These are phyloP conservation scores for Fusarium zealandicum DNA, from an alignment of 2,329 filamentous ascomycete species.

Conservation along the genomic window DNA sequence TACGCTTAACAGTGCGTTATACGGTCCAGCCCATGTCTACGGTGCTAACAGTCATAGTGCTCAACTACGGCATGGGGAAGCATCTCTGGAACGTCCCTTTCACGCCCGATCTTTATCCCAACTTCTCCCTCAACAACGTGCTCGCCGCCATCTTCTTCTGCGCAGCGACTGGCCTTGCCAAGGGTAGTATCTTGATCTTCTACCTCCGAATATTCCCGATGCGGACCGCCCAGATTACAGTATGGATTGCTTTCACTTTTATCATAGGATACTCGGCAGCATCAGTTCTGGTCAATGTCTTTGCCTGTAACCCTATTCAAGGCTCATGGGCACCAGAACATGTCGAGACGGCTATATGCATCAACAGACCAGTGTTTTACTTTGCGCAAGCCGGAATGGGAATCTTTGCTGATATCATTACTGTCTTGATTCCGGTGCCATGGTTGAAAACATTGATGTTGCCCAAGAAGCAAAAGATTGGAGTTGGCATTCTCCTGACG, in stretches of 20 bases:
- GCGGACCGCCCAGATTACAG: neutral
- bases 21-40: accelerated
- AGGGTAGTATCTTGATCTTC: constrained; percentile 16
- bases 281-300: constrained; percentile 10
- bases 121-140: constrained; percentile 14
- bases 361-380: constrained; percentile 18
- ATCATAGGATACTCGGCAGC: constrained; percentile 18
- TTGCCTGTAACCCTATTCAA: constrained; percentile 9
- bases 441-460: constrained; percentile 17
- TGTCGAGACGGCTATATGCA: constrained; percentile 5
- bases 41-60: neutral
- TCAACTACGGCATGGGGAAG: constrained; percentile 23
- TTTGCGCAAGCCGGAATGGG: constrained; percentile 14
- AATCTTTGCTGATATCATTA: constrained; percentile 16
- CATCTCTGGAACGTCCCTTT: constrained; percentile 21
- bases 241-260: constrained; percentile 16
- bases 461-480: constrained; percentile 19
- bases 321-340: constrained; percentile 9
- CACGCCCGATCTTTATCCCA: constrained; percentile 9
- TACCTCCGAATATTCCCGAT: constrained; percentile 22
- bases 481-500: constrained; percentile 8
- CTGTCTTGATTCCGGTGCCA: constrained; percentile 9
- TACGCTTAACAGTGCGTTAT: constrained; percentile 12
- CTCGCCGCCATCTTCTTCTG: constrained; percentile 24
- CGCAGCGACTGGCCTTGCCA: constrained; percentile 12